phyloP scores from a whole-genome alignment of 768 basidiomycete species.

The Lentinula sp. region DNA sequence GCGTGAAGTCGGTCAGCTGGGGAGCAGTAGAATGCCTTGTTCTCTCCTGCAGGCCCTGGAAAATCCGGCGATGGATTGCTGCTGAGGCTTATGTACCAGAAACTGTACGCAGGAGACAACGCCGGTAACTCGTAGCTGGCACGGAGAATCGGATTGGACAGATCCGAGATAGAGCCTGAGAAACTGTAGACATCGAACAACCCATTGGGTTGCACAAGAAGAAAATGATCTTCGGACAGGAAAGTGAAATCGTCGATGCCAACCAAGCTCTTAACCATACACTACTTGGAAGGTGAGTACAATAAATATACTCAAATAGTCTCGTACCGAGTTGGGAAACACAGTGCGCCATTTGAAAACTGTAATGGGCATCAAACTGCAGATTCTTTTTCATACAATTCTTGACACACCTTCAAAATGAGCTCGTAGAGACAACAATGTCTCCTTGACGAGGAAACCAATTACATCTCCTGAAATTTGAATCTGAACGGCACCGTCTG shows the following conservation, averaged over 20 bases:
- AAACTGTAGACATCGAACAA: constrained; percentile 46
- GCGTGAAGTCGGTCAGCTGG: constrained; percentile 45
- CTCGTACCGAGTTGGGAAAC: constrained; percentile 33
- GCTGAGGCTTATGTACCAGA: constrained; percentile 51
- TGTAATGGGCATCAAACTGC: not conserved
- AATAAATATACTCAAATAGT: not conserved
- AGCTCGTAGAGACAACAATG: constrained; percentile 30
- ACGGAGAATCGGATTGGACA: constrained; percentile 24
- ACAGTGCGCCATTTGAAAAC: constrained; percentile 44
- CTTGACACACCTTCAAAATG: constrained; percentile 31
- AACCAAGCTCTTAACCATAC: constrained; percentile 29
- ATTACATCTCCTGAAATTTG: constrained; percentile 41
- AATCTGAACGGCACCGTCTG: constrained; percentile 35
- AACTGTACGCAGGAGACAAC: constrained; percentile 37
- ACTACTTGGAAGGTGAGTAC: constrained; percentile 21
- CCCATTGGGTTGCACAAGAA: constrained; percentile 40
- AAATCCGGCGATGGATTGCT: constrained; percentile 42
- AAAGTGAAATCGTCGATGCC: constrained; percentile 53
- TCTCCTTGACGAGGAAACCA: constrained; percentile 45
- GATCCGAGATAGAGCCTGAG: constrained; percentile 23
- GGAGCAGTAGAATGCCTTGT: constrained; percentile 36
- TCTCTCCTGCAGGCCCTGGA: constrained; percentile 15
- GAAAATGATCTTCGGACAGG: constrained; percentile 36
- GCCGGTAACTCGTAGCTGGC: constrained; percentile 37
- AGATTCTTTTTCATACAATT: not conserved